phyloP scores from a whole-genome alignment of 2,329 filamentous ascomycete species.

The Pezicula neosporulosa region DNA sequence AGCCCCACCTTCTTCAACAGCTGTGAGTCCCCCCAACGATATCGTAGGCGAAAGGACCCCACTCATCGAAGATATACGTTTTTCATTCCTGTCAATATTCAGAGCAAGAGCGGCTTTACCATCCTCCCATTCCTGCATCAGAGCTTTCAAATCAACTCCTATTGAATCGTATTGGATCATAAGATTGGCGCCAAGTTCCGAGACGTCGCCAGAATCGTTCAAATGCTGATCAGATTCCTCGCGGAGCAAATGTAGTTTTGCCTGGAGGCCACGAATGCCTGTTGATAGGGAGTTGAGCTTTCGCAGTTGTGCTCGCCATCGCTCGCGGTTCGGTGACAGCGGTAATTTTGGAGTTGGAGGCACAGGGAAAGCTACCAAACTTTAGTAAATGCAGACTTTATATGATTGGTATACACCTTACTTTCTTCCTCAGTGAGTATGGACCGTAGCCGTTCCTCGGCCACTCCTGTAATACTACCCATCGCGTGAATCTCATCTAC shows the following conservation, averaged over 20 bases:
- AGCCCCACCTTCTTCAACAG: constrained; percentile 55
- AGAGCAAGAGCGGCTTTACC: constrained; percentile 79
- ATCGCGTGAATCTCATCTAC: constrained; percentile 70
- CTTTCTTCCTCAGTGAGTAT: constrained; percentile 79
- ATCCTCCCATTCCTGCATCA: constrained; percentile 83
- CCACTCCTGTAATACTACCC: constrained; percentile 56
- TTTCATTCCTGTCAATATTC: constrained; percentile 79
- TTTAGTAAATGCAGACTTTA: constrained; percentile 21
- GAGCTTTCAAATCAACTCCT: constrained; percentile 75
- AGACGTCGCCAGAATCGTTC: constrained; percentile 68
- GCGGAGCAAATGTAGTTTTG: constrained; percentile 86
- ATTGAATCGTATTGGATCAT: constrained; percentile 94
- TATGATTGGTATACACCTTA: constrained; percentile 39
- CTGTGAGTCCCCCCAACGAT: constrained; percentile 66
- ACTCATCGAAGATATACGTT: constrained; percentile 61
- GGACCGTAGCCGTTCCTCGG: constrained; percentile 62
- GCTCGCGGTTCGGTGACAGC: constrained; percentile 72
- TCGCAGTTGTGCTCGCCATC: constrained; percentile 80
- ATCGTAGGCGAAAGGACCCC: constrained; percentile 50
- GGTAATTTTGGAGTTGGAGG: constrained; percentile 56
- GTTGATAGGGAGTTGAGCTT: constrained; percentile 87
- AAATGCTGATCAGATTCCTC: constrained; percentile 83
- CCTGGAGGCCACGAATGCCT: constrained; percentile 86
- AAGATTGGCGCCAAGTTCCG: constrained; percentile 73
- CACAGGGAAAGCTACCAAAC: constrained; percentile 44